Percentiles rank a stretch among this genome's conserved stretches.
Conservation (phyloP, 495 filamentous ascomycete species). For the Trichoderma virens region DNA sequence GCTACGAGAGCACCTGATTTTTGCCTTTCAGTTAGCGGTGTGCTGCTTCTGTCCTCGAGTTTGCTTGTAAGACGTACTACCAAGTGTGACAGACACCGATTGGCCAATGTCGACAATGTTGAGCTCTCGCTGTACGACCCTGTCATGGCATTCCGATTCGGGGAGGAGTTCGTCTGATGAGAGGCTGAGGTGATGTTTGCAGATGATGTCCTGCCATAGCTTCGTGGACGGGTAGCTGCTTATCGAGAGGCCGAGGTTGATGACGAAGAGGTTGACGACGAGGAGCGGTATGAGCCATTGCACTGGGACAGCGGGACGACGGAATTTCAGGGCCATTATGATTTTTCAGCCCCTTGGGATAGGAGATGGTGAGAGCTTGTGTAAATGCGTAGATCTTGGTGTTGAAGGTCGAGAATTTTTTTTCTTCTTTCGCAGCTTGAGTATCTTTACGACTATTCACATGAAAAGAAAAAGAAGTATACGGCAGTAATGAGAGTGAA, state of each 20-base stretch:
- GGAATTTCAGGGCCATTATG: not conserved
- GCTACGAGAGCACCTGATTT: not conserved
- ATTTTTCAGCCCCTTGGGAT: no score
- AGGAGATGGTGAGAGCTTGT: no score
- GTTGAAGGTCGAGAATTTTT: no score
- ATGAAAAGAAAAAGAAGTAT: no score
- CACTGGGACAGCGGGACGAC: not conserved
- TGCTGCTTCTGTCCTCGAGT: not conserved
- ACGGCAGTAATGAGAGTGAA: no score
- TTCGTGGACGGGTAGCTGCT: not conserved
- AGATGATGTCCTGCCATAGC: not conserved
- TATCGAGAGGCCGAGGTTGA: not conserved
- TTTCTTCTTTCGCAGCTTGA: no score
- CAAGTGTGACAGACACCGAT: not conserved
- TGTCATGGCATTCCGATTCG: not conserved
- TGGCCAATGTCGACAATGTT: not conserved
- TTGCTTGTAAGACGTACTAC: not conserved
- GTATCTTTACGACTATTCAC: no score
- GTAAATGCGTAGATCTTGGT: no score
- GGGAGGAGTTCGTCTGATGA: not conserved
- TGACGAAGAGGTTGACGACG: not conserved
- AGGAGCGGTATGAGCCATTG: not conserved
- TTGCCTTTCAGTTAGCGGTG: not conserved
- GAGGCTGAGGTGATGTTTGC: not conserved
- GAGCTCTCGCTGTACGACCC: not conserved